A percentile compares a stretch with the other conserved stretches of the same genome.
Evolutionary conservation across 1,284 basidiomycete species (phyloP).

Genomic region (Ustilago nuda): DNA sequence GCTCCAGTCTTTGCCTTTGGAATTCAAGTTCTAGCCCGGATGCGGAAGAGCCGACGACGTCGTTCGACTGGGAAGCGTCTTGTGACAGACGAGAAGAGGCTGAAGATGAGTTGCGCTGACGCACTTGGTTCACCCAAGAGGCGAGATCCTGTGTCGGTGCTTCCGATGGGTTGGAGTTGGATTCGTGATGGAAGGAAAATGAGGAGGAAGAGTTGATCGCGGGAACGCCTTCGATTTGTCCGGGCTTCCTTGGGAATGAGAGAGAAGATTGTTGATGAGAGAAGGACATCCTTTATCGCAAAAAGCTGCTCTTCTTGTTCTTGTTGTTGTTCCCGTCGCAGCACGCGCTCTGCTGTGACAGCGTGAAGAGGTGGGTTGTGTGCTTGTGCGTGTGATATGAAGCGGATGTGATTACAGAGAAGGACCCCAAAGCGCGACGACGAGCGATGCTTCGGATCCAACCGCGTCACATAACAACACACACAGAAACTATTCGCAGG

Average conservation of each 20-base stretch:
- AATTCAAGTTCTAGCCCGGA: constrained; percentile 45
- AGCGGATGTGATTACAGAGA: constrained; percentile 31
- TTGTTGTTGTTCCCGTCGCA: background rate
- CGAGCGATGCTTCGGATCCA: constrained; percentile 4
- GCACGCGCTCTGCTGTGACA: constrained; percentile 14
- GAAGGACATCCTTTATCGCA: constrained; percentile 24
- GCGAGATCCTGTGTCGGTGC: constrained; percentile 43
- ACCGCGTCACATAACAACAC: background rate
- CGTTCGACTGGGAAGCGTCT: constrained; percentile 1
- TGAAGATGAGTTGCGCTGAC: constrained; percentile 43
- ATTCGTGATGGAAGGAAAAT: constrained; percentile 5
- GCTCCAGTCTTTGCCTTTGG: constrained; percentile 39
- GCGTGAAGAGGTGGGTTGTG: constrained; percentile 6
- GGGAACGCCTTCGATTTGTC: constrained; percentile 19
- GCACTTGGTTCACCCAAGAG: constrained; percentile 44
- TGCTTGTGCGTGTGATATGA: constrained; percentile 19
- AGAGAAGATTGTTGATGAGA: constrained; percentile 22
- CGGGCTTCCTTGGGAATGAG: constrained; percentile 14
- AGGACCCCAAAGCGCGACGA: constrained; percentile 14
- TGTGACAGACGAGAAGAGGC: constrained; percentile 14
- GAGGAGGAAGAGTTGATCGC: constrained; percentile 1
- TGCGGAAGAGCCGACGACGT: constrained; percentile 17
- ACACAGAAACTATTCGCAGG: constrained; percentile 1
- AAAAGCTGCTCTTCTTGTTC: background rate
- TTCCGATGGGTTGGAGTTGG: constrained; percentile 10